A percentile compares a stretch with the other conserved stretches of the same genome.
Conservation (phyloP, 163 green algal genomes). For the Scenedesmus sp. region DNA sequence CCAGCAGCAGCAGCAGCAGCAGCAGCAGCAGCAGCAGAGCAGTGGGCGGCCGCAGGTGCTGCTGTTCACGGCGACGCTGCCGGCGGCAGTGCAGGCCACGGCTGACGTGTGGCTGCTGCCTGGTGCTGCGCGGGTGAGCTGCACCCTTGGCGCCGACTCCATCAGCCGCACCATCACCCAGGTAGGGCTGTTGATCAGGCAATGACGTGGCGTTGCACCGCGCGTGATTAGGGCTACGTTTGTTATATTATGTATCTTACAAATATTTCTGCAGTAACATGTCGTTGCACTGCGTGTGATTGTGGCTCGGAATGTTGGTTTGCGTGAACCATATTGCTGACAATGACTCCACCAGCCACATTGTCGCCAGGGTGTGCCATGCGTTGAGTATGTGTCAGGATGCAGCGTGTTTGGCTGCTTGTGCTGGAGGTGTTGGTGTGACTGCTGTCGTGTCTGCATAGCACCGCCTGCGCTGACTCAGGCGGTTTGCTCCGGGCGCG, state of each 20-base stretch:
- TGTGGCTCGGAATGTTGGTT: conserved; percentile 64
- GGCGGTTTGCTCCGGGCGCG: conserved; percentile 33
- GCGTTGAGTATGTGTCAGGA: background rate
- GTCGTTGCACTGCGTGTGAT: conserved; percentile 53
- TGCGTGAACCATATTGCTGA: conserved; percentile 50
- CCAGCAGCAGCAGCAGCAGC: conserved; percentile 55
- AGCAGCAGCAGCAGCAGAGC: conserved; percentile 56
- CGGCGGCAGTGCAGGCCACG: conserved; percentile 66
- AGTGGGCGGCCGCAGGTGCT: conserved; percentile 74
- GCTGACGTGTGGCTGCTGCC: conserved; percentile 76
- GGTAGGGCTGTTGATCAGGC: no score
- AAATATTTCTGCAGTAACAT: background rate
- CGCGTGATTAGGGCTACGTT: no score
- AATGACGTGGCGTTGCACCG: no score
- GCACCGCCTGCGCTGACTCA: conserved; percentile 57
- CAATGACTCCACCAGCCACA: conserved; percentile 74
- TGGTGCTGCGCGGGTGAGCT: conserved; percentile 48
- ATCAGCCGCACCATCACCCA: conserved; percentile 83
- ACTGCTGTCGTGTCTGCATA: background rate
- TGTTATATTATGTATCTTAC: no score
- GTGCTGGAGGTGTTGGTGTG: background rate
- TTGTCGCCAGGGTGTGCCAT: conserved; percentile 71
- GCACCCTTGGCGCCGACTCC: conserved; percentile 50
- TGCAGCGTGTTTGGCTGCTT: background rate
- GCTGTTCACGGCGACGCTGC: conserved; percentile 92